Base-by-base conservation (phyloP, 148 eudicot genomes). In the Oxyria digyna region DNA sequence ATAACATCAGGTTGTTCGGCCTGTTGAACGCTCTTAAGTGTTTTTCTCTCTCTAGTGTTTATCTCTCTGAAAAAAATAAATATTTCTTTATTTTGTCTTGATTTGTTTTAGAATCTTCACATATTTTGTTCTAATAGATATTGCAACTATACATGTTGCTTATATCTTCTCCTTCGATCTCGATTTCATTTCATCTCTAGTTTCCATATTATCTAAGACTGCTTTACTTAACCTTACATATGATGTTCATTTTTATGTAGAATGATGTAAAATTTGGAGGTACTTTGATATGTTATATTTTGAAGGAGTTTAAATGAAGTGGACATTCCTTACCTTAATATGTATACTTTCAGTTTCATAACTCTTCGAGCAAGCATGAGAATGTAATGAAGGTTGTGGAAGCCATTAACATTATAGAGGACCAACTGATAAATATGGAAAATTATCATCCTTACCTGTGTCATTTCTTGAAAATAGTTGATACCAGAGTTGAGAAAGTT, bases 401-500 rank as follows among this genome's bases (percentile, higher is more conserved):
- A 67, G 74, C 74, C 66, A 73, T 80, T 69, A 76, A 72, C 38
- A 33, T 50, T 21, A 74, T 80, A 14, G 86, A 80, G 74, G 84
- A 80, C 6, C 55, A 78, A 14, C 42, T 83, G 76, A 54, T 75
- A n/a, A 72, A 35, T 69, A 68, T 76, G 41, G 33, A 33, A 31
- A 75, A 75, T 50, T 54, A 9, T 46, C 75, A 83, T 66, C 78
- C 81, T 42, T 77, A 71, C 13, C 80, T 83, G 83, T 37, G 29
- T 69, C 52, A 31, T 71, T 81, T 83, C 38, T 59, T 80, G 71
- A 75, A 73, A 62, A 70, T 78, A 31, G 86, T 78, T 68, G 83
- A 83, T 73, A 37, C 81, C 68, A 76, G 84, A 75, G 81, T 83
- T 13, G 74, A 76, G 49, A 83, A 78, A 62, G 66, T 68, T 71